Conservation (phyloP, 345 rosid species). For the Cardamine chenopodiifolia region DNA sequence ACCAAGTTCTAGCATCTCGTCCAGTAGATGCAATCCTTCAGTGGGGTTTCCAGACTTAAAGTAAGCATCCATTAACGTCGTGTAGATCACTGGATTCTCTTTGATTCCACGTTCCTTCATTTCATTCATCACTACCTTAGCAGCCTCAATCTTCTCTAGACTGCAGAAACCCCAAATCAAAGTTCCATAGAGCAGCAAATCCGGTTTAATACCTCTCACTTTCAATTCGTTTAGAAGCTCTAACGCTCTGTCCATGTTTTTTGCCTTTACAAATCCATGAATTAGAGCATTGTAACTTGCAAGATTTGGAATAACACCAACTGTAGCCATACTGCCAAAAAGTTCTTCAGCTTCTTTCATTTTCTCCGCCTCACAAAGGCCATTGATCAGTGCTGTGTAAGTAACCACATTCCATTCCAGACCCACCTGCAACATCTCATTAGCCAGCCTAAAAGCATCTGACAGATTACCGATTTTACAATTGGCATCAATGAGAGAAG, state of each 20-base stretch:
- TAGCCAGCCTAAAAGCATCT: conserved; percentile 60
- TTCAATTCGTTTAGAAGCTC: conserved; percentile 57
- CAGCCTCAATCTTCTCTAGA: conserved; percentile 54
- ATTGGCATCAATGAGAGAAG: conserved; percentile 67
- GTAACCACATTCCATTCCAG: conserved; percentile 61
- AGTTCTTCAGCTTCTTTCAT: conserved; percentile 62
- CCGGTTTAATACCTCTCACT: conserved; percentile 53
- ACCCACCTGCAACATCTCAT: conserved; percentile 59
- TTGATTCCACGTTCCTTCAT: conserved; percentile 57
- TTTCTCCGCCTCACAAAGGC: conserved; percentile 59
- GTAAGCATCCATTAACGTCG: conserved; percentile 64
- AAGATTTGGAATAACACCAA: conserved; percentile 56
- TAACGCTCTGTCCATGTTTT: conserved; percentile 55
- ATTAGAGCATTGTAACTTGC: conserved; percentile 57
- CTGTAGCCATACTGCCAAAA: conserved; percentile 49
- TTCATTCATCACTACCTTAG: conserved; percentile 50
- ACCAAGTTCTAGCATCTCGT: conserved; percentile 52
- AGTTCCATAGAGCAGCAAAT: conserved; percentile 64
- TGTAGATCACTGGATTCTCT: conserved; percentile 56
- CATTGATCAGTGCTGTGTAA: conserved; percentile 58
- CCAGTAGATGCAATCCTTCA: conserved; percentile 54
- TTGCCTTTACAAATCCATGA: conserved; percentile 62
- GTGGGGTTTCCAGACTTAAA: conserved; percentile 55
- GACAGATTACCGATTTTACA: conserved; percentile 56
- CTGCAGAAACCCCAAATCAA: conserved; percentile 62